A percentile compares a stretch with the other conserved stretches of the same genome.
Conservation (phyloP, 2,329 filamentous ascomycete genomes). For the Leptographium galeiforme region DNA sequence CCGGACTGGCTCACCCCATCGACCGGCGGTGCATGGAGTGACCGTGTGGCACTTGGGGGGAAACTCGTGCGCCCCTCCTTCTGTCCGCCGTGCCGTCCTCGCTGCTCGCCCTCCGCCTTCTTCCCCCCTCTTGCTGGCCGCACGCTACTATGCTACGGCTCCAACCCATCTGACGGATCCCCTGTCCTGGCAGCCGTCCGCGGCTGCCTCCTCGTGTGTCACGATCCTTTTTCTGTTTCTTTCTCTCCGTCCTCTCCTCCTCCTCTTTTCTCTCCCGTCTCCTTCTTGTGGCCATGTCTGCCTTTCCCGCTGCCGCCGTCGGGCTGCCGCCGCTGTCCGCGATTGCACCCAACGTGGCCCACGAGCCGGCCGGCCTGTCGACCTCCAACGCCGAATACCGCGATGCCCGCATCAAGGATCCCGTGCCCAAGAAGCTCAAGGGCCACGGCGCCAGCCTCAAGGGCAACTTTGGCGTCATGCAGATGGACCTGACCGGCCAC, state of each 20-base stretch:
- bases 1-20: background rate
- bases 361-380: background rate
- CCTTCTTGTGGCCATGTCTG: conserved; percentile 5
- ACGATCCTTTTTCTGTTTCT: too few species aligned
- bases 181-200: conserved; percentile 9
- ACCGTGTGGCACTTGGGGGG: conserved; percentile 1
- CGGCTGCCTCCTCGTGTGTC: too few species aligned
- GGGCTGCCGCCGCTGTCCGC: conserved; percentile 10
- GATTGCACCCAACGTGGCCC: conserved; percentile 5
- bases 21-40: conserved; percentile 2
- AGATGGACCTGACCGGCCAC: conserved; percentile 37
- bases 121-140: background rate
- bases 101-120: background rate
- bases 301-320: conserved; percentile 4
- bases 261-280: background rate
- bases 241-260: too few species aligned
- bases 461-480: conserved; percentile 51
- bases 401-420: conserved; percentile 40
- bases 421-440: conserved; percentile 49
- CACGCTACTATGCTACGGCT: conserved; percentile 8
- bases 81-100: background rate
- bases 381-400: conserved; percentile 8
- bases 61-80: conserved; percentile 2
- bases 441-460: conserved; percentile 41
- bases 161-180: conserved; percentile 6